Base-by-base conservation (phyloP, 495 filamentous ascomycete species). In the Xylaria curta region DNA sequence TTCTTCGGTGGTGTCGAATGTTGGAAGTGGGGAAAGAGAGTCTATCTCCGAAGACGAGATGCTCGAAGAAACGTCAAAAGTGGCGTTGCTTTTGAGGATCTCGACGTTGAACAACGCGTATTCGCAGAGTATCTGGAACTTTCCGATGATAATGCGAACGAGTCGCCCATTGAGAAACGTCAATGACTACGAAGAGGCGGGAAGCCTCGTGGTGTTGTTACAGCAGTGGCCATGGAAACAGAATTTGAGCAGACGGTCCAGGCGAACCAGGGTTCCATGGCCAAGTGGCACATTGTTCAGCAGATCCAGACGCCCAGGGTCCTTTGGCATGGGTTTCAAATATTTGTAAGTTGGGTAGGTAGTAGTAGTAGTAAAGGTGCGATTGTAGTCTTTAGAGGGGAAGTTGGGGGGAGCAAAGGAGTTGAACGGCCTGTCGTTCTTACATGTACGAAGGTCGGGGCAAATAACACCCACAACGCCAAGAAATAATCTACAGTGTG, bases 11-110 rank as follows among this genome's bases (percentile, higher is more conserved):
- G 90, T 9, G 83, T 90, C 21, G 91, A 93, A 81, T 64, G 75
- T 24, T 93, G 91, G 89, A 92, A 93, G 82, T 90, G 85, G 82
- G 83, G 76, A 26, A 93, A 93, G 80, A 81, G 91, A 36, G 69
- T 81, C 24, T 84, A 78, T 70, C 80, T 83, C 60, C 63, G 70
- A 75, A 68, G 44, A 24, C 33, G 58, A 68, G 78, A 75, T 79
- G 81, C 68, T 44, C 76, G 61, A 72, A 38, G 21, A 9, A 24
- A 28, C 12, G 65, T 49, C 4, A 75, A 36, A 51, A 81, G 74
- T 38, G 71, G 70, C 28, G 49, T 42, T 10, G 76, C 54, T 31
- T 85, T 78, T 81, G 77, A 78, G 76, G 80, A 82, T 58, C 75
- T 82, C 73, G 81, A 83, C 59, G 49, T 82, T 15, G 80, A 83